Conservation (phyloP, 176 grass and related monocot genomes). For the Cocos nucifera region DNA sequence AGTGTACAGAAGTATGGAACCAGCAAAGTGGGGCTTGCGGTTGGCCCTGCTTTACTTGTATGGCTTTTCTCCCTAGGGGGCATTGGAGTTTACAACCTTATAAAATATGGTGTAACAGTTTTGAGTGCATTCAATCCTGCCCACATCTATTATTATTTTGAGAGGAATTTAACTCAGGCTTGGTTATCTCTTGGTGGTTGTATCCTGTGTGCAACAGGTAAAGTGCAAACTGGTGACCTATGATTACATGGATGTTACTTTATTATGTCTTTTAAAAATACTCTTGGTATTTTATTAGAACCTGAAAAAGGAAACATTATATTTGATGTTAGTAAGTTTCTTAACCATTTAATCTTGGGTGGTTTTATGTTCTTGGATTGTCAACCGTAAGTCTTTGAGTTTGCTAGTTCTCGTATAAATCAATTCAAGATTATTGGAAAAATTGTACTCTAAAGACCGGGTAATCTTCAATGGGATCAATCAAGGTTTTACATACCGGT, state of each 20-base stretch:
- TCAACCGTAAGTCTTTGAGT: no score
- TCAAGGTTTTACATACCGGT: no score
- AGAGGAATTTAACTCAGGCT: constrained; percentile 74
- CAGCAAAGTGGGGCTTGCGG: constrained; percentile 82
- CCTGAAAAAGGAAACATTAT: no score
- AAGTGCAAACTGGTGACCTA: neutral
- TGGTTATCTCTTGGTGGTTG: constrained; percentile 93
- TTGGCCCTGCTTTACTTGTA: constrained; percentile 80
- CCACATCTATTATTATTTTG: constrained; percentile 80
- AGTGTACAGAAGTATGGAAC: constrained; percentile 86
- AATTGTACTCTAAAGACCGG: no score
- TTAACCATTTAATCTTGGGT: no score
- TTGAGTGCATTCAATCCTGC: constrained; percentile 77
- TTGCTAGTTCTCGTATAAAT: no score
- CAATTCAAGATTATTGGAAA: no score
- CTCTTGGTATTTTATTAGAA: no score
- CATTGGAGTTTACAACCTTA: constrained; percentile 85
- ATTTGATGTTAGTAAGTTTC: no score
- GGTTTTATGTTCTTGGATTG: no score
- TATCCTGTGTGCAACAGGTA: constrained; percentile 88
- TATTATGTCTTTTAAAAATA: no score
- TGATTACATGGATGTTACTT: neutral
- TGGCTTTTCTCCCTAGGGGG: constrained; percentile 91
- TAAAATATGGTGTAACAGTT: constrained; percentile 66
- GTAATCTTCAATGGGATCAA: no score